Percentiles rank a stretch among this genome's conserved stretches.
Evolutionary conservation across 306 rosid genomes (phyloP).

Genomic region (Medicago ruthenica): DNA sequence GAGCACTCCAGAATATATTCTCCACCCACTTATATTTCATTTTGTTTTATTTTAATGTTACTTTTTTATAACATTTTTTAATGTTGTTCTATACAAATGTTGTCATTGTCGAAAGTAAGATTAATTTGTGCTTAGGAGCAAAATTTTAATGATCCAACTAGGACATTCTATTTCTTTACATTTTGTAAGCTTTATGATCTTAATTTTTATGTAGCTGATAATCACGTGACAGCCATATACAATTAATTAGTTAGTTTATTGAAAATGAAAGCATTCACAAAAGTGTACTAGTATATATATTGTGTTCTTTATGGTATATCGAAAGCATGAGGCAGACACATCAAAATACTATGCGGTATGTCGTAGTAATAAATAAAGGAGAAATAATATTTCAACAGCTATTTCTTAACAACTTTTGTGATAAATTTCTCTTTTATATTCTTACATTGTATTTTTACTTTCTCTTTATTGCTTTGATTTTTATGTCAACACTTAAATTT

Average conservation of each 20-base stretch:
- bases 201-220: not conserved
- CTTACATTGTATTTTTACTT: no score
- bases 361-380: not conserved
- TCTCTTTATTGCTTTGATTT: no score
- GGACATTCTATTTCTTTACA: slow-evolving; percentile 8
- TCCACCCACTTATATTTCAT: slow-evolving; percentile 30
- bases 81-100: slow-evolving; percentile 5
- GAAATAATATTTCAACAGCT: no score
- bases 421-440: no score
- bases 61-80: not conserved
- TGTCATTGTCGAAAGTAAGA: slow-evolving; percentile 15
- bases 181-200: slow-evolving; percentile 9
- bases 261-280: not conserved
- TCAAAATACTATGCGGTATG: not conserved
- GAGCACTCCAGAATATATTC: slow-evolving; percentile 25
- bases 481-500: no score
- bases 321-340: not conserved
- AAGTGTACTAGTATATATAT: not conserved
- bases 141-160: slow-evolving; percentile 16
- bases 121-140: not conserved
- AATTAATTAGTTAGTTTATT: not conserved
- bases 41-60: not conserved
- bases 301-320: not conserved
- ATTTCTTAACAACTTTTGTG: no score
- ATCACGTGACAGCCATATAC: slow-evolving; percentile 25